Conservation (phyloP, 2,329 filamentous ascomycete genomes). For the Cordyceps tenuipes region DNA sequence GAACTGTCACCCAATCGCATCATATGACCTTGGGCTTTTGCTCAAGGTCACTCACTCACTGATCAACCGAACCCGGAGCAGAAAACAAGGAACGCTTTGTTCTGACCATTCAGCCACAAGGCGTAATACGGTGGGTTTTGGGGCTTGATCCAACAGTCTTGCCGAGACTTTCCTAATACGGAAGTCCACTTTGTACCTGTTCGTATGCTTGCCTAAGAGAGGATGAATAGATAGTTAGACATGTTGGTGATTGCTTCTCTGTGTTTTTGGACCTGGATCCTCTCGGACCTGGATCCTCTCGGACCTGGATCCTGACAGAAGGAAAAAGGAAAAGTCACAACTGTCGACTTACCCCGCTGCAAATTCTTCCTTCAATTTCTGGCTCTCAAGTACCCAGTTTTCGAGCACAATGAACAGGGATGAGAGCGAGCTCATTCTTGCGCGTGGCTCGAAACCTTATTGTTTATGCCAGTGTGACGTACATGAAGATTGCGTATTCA, state of each 20-base stretch:
- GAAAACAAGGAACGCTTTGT: neutral
- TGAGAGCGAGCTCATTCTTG: neutral
- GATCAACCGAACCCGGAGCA: no score
- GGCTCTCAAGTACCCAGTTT: neutral
- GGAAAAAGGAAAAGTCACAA: no score
- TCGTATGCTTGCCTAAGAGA: no score
- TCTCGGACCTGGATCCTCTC: neutral
- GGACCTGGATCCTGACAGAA: neutral
- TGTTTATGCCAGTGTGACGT: neutral
- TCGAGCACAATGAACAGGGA: neutral
- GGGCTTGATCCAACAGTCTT: neutral
- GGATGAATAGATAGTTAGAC: no score
- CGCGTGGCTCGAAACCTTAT: neutral
- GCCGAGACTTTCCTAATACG: slow-evolving; percentile 2
- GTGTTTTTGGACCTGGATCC: neutral
- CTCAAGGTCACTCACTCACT: no score
- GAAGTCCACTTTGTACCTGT: neutral
- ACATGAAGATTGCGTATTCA: neutral
- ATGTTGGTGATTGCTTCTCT: no score
- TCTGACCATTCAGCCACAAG: neutral
- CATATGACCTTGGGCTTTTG: no score
- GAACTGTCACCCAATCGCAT: no score
- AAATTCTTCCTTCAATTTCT: neutral
- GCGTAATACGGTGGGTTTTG: neutral
- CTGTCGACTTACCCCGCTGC: neutral